A percentile compares a stretch with the other conserved stretches of the same genome.
Conservation (phyloP, 2,329 filamentous ascomycete genomes). For the Cercospora brassicicola region DNA sequence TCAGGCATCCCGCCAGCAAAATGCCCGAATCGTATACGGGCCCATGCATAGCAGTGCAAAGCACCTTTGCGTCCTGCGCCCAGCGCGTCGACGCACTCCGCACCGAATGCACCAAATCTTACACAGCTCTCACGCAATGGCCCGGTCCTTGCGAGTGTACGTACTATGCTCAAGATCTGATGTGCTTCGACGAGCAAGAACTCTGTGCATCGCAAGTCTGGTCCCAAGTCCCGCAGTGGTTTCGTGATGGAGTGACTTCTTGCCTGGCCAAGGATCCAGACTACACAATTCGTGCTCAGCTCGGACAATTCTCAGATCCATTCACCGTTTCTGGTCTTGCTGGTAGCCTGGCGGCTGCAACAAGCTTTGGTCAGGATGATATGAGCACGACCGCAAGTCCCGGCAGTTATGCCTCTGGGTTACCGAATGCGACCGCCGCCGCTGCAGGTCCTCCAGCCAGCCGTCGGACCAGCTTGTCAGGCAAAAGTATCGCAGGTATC, state of each 20-base stretch:
- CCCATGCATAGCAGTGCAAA: neutral
- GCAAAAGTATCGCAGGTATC: neutral
- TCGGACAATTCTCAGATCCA: neutral
- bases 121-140: neutral
- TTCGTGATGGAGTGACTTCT: conserved; percentile 7
- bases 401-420: neutral
- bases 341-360: neutral
- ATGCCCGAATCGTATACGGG: conserved; percentile 7
- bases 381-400: neutral
- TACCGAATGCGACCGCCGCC: neutral
- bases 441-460: neutral
- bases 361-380: neutral
- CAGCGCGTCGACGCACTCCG: conserved; percentile 10
- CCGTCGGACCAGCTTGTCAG: neutral
- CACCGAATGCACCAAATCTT: conserved; percentile 3
- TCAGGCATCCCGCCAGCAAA: neutral
- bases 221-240: conserved; percentile 11
- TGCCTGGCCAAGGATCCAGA: conserved; percentile 5
- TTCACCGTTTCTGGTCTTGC: conserved; percentile 9
- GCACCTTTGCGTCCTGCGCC: conserved; percentile 2
- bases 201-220: conserved; percentile 10
- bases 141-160: conserved; percentile 8
- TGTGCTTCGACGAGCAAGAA: conserved; percentile 11
- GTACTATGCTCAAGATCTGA: conserved; percentile 8
- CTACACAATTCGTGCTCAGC: conserved; percentile 9